Base-by-base conservation (phyloP, 2,329 filamentous ascomycete genomes). In the Trichoderma arundinaceum region DNA sequence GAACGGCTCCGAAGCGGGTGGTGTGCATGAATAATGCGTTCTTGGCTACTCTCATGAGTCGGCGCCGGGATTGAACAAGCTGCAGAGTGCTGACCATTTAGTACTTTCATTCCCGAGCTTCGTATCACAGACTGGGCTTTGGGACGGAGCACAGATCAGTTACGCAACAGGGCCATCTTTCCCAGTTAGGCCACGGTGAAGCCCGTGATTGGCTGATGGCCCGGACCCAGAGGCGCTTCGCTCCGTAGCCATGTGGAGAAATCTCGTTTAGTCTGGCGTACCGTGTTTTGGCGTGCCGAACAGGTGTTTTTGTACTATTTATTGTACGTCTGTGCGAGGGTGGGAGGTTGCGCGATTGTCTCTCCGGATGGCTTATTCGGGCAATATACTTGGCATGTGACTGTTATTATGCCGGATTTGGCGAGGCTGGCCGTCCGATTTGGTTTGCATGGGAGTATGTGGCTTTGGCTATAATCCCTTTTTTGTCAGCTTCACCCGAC, bases 281-380 rank as follows among this genome's bases (percentile, higher is more conserved):
- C 56, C 43, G 19, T 58, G 43, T 58, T 44, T 58, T 8, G 19
- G 17, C 13, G 2, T 39, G 12, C 7, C 7, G 32, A 22, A 10
- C 15, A 17, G 15, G 4, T 19, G 4, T 12, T 33, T 12, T 2
- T 13, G 33, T 17, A 17, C n/a, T 8, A 19, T 7, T 17, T 17
- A 9, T 39, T 28, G 32, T 15, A 10, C 28, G 41, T 22, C 8
- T 48, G 56, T 22, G 17, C n/a, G 39, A 17, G 1, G 32, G 4
- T 2, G 0, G 1, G 4, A 0, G 1, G n/a, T 35, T 6, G 6
- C 39, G 13, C 10, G 2, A n/a, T n/a, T 43, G n/a, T n/a, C 1
- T 43, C 22, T 28, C 19, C 13, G 10, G 3, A 28, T 49, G 0
- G 10, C 13, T 15, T 49, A 12, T 28, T 0, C 0, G 46, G 12